These are phyloP conservation scores for Aphanocladium album DNA, from an alignment of 2,329 filamentous ascomycete species.

Conservation along the genomic window DNA sequence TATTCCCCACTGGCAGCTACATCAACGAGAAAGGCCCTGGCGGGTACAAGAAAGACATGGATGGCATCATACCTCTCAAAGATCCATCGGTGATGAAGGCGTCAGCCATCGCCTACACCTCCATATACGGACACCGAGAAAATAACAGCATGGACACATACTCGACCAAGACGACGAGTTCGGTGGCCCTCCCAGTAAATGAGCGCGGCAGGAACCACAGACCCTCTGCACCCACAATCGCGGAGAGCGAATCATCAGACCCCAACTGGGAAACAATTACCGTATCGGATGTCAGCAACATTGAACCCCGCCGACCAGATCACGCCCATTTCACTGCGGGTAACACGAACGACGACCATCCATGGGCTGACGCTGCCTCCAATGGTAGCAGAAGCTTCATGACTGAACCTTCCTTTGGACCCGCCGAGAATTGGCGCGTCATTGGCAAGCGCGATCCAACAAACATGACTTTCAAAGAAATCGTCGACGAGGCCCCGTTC, in stretches of 20 bases:
- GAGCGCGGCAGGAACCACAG: slow-evolving; percentile 4
- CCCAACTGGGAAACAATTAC: slow-evolving; percentile 18
- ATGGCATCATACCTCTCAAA: not conserved
- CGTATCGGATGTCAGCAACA: slow-evolving; percentile 21
- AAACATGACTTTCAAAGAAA: slow-evolving; percentile 29
- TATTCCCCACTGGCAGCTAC: slow-evolving; percentile 27
- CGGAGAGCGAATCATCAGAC: slow-evolving; percentile 9
- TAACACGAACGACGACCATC: slow-evolving; percentile 18
- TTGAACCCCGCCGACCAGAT: slow-evolving; percentile 22
- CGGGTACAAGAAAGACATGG: not conserved
- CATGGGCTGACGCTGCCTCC: slow-evolving; percentile 23
- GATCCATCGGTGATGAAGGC: not conserved
- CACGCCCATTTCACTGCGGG: slow-evolving; percentile 19
- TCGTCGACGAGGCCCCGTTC: slow-evolving; percentile 31
- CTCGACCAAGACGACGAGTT: slow-evolving; percentile 30
- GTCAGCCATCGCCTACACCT: not conserved
- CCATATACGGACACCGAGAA: slow-evolving; percentile 13
- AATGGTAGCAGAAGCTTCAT: slow-evolving; percentile 20
- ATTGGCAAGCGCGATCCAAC: slow-evolving; percentile 23
- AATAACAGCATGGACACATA: slow-evolving; percentile 21
- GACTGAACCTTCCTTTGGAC: slow-evolving; percentile 30
- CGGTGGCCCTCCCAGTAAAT: slow-evolving; percentile 25
- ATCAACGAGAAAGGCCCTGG: slow-evolving; percentile 19
- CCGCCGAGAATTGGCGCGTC: slow-evolving; percentile 33
- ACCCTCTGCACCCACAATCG: slow-evolving; percentile 13